phyloP scores from a whole-genome alignment of 2,329 filamentous ascomycete genomes.

The Hirsutella minnesotensis region DNA sequence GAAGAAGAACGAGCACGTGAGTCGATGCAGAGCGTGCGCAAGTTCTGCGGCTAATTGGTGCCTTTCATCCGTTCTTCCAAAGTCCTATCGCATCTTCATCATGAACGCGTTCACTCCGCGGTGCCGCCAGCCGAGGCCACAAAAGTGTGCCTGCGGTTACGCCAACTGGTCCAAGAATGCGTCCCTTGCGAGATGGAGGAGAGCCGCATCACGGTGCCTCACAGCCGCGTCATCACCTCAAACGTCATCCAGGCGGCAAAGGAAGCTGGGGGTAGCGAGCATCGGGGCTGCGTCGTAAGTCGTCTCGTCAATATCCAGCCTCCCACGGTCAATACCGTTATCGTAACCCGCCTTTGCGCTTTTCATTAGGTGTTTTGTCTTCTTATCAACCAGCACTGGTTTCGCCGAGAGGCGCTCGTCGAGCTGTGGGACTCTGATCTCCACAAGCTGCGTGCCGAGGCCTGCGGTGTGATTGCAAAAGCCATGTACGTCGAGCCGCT shows the following conservation, averaged over 20 bases:
- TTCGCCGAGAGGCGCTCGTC: constrained; percentile 61
- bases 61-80: not conserved
- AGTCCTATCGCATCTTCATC: constrained; percentile 56
- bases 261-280: constrained; percentile 65
- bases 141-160: constrained; percentile 77
- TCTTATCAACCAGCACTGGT: constrained; percentile 61
- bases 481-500: constrained; percentile 32
- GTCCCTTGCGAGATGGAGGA: constrained; percentile 85
- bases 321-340: not conserved
- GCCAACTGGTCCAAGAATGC: constrained; percentile 80
- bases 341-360: not conserved
- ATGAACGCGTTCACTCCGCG: constrained; percentile 49
- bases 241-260: constrained; percentile 71
- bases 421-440: constrained; percentile 92
- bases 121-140: constrained; percentile 73
- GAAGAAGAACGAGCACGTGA: constrained; percentile 33
- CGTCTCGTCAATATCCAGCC: not conserved
- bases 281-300: constrained; percentile 59
- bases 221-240: constrained; percentile 74
- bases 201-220: constrained; percentile 59
- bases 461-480: constrained; percentile 90
- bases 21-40: constrained; percentile 8
- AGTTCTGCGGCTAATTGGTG: not conserved
- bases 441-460: constrained; percentile 64
- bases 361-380: constrained; percentile 54